Evolutionary conservation across 139 green algal species (phyloP).

Genomic region (Ulvella scutata): DNA sequence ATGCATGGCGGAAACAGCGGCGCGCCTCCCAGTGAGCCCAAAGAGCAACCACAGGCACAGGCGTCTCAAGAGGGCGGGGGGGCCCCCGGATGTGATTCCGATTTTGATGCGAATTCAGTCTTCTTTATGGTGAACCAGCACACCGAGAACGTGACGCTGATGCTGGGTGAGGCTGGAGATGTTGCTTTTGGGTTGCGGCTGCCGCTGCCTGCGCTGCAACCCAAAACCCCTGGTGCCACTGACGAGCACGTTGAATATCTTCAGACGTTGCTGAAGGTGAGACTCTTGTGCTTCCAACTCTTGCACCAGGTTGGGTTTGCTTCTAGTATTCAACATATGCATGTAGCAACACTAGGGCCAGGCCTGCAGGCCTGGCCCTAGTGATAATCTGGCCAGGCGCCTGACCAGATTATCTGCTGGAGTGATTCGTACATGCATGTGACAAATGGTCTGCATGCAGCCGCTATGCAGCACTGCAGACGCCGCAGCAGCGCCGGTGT

Average conservation of each 20-base stretch:
- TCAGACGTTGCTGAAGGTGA: background rate
- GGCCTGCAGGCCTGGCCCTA: too few species aligned
- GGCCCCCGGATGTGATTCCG: too few species aligned
- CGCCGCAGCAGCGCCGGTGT: background rate
- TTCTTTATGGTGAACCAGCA: background rate
- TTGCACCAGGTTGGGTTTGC: too few species aligned
- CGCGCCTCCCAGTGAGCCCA: background rate
- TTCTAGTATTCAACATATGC: too few species aligned
- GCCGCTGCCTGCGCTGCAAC: background rate
- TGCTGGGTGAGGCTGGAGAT: background rate
- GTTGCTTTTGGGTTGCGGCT: background rate
- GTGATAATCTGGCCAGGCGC: too few species aligned
- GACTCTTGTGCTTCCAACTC: background rate
- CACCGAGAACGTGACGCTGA: background rate
- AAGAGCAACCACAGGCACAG: background rate
- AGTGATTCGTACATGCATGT: too few species aligned
- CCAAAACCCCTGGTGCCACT: background rate
- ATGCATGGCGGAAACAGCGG: background rate
- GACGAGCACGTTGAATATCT: background rate
- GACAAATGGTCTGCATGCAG: background rate
- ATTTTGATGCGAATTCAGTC: too few species aligned
- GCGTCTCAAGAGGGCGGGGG: background rate
- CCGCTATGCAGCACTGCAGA: background rate
- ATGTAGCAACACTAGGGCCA: too few species aligned
- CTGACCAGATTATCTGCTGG: too few species aligned